These are phyloP conservation scores for Hamigera avellanea DNA, from an alignment of 495 filamentous ascomycete species.

Conservation along the genomic window DNA sequence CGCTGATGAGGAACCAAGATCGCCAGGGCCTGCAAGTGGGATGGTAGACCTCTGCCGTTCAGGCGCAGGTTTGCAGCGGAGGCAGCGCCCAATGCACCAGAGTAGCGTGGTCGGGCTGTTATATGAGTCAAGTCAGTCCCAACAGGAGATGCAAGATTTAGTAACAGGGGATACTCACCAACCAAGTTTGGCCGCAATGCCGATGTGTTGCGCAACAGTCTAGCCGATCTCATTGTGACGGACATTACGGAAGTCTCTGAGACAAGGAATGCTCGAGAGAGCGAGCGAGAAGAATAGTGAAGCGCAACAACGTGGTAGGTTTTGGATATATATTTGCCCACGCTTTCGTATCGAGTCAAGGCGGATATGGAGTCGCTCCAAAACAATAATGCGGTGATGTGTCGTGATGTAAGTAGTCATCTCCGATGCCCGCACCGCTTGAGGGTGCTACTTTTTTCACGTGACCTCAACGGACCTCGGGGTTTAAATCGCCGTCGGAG, in stretches of 20 bases:
- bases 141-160: neutral
- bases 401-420: slow-evolving; percentile 14
- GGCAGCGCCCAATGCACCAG: slow-evolving; percentile 24
- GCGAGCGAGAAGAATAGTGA: slow-evolving; percentile 14
- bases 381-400: slow-evolving; percentile 7
- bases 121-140: too few species aligned
- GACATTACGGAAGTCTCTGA: slow-evolving; percentile 28
- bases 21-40: slow-evolving; percentile 50
- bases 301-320: slow-evolving; percentile 12
- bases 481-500: slow-evolving; percentile 9
- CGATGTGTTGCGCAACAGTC: slow-evolving; percentile 28
- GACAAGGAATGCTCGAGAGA: slow-evolving; percentile 15
- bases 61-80: slow-evolving; percentile 41
- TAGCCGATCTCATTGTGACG: slow-evolving; percentile 31
- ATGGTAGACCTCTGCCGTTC: slow-evolving; percentile 43
- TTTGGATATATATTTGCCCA: too few species aligned
- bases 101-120: slow-evolving; percentile 25
- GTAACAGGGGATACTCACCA: slow-evolving; percentile 12
- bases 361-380: too few species aligned
- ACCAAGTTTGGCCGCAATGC: slow-evolving; percentile 22
- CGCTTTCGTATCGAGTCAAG: too few species aligned
- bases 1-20: slow-evolving; percentile 50
- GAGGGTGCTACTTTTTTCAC: slow-evolving; percentile 9
- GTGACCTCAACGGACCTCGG: slow-evolving; percentile 20
- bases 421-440: slow-evolving; percentile 4